Evolutionary conservation across 192 early-diverging fungal genomes (phyloP).

Genomic region (Backusella macrospora): DNA sequence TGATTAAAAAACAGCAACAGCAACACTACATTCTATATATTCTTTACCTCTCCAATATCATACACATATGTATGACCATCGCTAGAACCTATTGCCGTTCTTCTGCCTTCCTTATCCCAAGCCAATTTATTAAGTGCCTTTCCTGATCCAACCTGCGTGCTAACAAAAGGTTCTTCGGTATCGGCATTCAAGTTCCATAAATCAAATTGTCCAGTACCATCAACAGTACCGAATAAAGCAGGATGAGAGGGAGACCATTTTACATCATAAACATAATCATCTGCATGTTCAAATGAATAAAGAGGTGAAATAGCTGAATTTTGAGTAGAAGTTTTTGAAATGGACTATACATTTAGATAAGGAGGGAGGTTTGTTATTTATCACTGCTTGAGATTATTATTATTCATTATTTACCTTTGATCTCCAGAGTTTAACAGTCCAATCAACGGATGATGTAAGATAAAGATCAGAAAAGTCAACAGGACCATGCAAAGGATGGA

Average conservation of each 20-base stretch:
- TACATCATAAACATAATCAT: slow-evolving; percentile 98
- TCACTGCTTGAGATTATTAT: not conserved
- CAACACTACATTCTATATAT: not conserved
- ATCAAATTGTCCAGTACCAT: slow-evolving; percentile 88
- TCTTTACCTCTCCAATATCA: slow-evolving; percentile 88
- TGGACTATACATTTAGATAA: slow-evolving; percentile 28
- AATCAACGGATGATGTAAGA: slow-evolving; percentile 91
- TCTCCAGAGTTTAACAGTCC: slow-evolving; percentile 97
- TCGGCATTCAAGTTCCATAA: slow-evolving; percentile 94
- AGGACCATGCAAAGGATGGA: slow-evolving; percentile 85
- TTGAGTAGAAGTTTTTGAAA: slow-evolving; percentile 53
- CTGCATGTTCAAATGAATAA: slow-evolving; percentile 87
- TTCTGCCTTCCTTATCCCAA: slow-evolving; percentile 90
- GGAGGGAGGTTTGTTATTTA: not conserved
- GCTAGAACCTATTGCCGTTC: slow-evolving; percentile 77
- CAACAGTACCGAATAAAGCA: slow-evolving; percentile 88
- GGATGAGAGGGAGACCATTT: slow-evolving; percentile 98
- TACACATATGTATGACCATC: slow-evolving; percentile 88
- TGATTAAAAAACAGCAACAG: not conserved
- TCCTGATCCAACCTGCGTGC: slow-evolving; percentile 58
- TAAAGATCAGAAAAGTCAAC: slow-evolving; percentile 91
- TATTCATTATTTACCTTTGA: slow-evolving; percentile 49
- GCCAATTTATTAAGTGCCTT: slow-evolving; percentile 91
- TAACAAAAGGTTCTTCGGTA: slow-evolving; percentile 70
- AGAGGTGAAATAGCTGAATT: slow-evolving; percentile 61